A percentile compares a stretch with the other conserved stretches of the same genome.
phyloP scores from a whole-genome alignment of 2,329 filamentous ascomycete genomes.

The Scleromitrula shiraiana region DNA sequence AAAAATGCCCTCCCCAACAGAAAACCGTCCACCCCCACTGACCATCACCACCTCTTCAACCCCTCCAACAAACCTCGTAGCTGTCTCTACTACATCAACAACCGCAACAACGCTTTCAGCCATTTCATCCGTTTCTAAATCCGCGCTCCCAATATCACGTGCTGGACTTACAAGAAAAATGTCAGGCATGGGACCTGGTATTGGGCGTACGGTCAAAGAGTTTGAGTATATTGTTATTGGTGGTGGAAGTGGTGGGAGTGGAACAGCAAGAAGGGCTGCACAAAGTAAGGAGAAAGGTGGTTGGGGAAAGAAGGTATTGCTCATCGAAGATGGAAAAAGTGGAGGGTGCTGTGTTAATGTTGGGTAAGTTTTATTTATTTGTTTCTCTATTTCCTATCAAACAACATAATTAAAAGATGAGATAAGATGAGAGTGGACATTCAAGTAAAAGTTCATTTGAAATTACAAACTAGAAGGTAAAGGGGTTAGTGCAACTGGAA shows the following conservation, averaged over 20 bases:
- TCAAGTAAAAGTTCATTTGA: too few species aligned
- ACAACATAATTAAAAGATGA: too few species aligned
- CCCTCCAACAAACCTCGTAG: slow-evolving; percentile 2
- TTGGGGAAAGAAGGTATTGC: slow-evolving; percentile 42
- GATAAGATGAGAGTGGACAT: too few species aligned
- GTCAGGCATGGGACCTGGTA: background rate
- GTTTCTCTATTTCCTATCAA: too few species aligned
- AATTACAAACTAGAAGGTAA: too few species aligned
- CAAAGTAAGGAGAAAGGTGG: slow-evolving; percentile 30
- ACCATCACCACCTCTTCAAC: background rate
- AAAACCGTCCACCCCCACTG: background rate
- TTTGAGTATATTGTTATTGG: slow-evolving; percentile 48
- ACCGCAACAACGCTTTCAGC: slow-evolving; percentile 8
- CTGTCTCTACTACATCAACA: background rate
- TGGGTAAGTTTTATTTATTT: slow-evolving; percentile 33
- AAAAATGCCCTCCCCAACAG: background rate
- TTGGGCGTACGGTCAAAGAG: slow-evolving; percentile 27
- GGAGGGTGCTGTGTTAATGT: slow-evolving; percentile 46
- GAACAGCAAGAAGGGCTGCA: slow-evolving; percentile 39
- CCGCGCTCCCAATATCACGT: slow-evolving; percentile 8
- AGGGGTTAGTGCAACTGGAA: too few species aligned
- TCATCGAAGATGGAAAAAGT: slow-evolving; percentile 40
- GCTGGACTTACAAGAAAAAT: slow-evolving; percentile 5
- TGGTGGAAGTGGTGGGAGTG: slow-evolving; percentile 42
- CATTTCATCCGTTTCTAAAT: slow-evolving; percentile 4